Conservation (phyloP, 129 eudicot species). For the Arctium lappa region DNA sequence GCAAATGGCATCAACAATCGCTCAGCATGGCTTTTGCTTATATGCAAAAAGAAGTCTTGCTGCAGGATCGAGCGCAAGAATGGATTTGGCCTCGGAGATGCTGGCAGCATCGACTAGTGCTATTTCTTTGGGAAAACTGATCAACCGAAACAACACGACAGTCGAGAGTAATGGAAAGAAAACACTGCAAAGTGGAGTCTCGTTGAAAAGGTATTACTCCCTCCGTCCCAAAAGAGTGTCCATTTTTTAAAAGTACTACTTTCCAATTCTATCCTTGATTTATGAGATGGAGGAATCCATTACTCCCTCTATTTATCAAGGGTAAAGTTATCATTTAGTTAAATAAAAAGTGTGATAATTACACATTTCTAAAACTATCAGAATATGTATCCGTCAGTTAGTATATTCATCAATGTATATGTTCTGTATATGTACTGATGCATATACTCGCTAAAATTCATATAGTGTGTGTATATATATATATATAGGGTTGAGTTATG, state of each 20-base stretch:
- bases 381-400: not conserved
- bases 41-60: slow-evolving; percentile 58
- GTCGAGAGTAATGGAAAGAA: slow-evolving; percentile 17
- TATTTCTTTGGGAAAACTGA: slow-evolving; percentile 69
- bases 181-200: slow-evolving; percentile 24
- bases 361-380: not conserved
- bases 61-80: slow-evolving; percentile 30
- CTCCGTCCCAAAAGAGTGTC: not conserved
- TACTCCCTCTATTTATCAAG: not conserved
- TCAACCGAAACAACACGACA: slow-evolving; percentile 27
- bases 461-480: not conserved
- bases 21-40: slow-evolving; percentile 81
- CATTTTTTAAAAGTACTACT: not conserved
- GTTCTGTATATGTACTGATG: not conserved
- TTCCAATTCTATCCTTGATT: not conserved
- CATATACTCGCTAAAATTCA: not conserved
- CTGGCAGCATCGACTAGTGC: slow-evolving; percentile 59
- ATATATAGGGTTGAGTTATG: not conserved
- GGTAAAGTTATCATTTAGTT: not conserved
- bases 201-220: slow-evolving; percentile 41
- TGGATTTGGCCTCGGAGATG: slow-evolving; percentile 78
- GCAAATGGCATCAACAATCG: slow-evolving; percentile 65
- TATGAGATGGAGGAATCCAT: not conserved
- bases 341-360: not conserved
- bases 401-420: not conserved